phyloP scores from a whole-genome alignment of 139 green algal genomes.

The Ettlia oleoabundans region DNA sequence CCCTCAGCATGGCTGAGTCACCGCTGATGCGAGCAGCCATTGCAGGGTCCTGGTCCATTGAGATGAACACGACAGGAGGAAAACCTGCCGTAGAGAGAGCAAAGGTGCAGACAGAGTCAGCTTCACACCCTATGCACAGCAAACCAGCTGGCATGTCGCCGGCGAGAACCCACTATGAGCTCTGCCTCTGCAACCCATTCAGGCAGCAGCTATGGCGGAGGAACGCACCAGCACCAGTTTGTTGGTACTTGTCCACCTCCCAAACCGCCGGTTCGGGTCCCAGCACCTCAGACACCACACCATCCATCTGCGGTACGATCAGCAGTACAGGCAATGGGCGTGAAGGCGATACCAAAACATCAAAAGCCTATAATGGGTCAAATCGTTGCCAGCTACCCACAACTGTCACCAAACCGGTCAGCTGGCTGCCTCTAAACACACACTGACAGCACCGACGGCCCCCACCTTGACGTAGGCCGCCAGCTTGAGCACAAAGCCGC shows the following conservation, averaged over 20 bases:
- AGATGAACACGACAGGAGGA: conserved; percentile 14
- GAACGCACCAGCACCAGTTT: too few species aligned
- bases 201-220: too few species aligned
- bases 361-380: too few species aligned
- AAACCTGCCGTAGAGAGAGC: not conserved
- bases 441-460: too few species aligned
- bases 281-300: conserved; percentile 18
- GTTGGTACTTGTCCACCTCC: not conserved
- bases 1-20: not conserved
- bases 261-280: not conserved
- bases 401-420: too few species aligned
- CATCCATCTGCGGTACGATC: conserved; percentile 1
- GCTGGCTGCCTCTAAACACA: too few species aligned
- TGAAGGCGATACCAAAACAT: too few species aligned
- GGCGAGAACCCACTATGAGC: too few species aligned
- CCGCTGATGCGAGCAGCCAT: conserved; percentile 9
- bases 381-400: too few species aligned
- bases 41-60: conserved; percentile 9
- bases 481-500: conserved; percentile 32
- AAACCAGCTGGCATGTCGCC: too few species aligned
- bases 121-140: not conserved
- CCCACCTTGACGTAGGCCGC: not conserved
- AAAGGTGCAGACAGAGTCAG: not conserved
- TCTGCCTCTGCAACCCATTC: too few species aligned
- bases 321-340: too few species aligned